Evolutionary conservation across 495 filamentous ascomycete species (phyloP), one percentile per base, ranked within the genome.

Genomic region (Halenospora varia): DNA sequence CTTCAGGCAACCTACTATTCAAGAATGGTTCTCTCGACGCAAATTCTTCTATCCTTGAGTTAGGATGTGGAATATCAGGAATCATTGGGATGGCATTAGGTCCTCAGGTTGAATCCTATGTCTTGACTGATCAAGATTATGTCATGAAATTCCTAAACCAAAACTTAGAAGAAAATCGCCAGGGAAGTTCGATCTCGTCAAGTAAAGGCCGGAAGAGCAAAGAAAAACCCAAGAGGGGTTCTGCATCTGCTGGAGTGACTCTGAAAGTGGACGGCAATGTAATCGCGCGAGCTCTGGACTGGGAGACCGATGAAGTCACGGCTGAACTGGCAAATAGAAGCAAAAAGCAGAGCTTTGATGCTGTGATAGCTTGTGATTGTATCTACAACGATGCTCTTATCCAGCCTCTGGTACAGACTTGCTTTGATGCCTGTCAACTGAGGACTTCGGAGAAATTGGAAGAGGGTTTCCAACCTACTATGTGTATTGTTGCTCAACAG

Each of bases 121-220:
- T 96, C 41, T 83, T 92, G 35, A 96, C 92, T 3, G 94, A 98
- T 68, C 92, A 97, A 65, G 76, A 84, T 49, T 97, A 97, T 68
- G 88, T 95, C 0, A 73, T 85, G 23, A 86, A 82, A 56, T 73
- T 92, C 0, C 75, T 95, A 23, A 80, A 83, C 56, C 79, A 83
- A 64, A 98, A 98, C 65, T 68, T 98, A 1, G 66, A 75, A 3
- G 81, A 82, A 25, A 97, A 96, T 63, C 53, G 19, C 3, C 48
- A 29, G 22, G 53, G 55, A 18, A 23, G 10, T 11, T 49, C 23
- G 3, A 13, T 40, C 8, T 51, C 60, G 2, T 25, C 53, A 9
- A 53, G 42, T 39, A 68, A 66, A 44, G 40, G 66, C 44, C 62
- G 69, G 39, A 60, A 64, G 19, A 66, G 68, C 51, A 62, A 57